Evolutionary conservation across 345 rosid species (phyloP), one percentile per base, ranked within the genome.

Genomic region (Fremontodendron californicum): DNA sequence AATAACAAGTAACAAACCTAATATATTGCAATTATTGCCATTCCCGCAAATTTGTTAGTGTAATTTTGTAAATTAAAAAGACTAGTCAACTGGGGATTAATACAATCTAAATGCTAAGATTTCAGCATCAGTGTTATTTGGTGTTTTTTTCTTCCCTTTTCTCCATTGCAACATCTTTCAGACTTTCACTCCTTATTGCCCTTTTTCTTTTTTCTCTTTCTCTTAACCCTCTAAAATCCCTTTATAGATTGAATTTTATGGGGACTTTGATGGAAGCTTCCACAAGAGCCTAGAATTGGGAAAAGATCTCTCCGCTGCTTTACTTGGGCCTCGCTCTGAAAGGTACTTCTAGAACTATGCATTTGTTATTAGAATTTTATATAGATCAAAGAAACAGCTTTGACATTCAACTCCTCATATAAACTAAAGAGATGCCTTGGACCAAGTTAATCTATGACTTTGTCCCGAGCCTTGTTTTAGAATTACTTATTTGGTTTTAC

Each of bases 251-350:
- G 98, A 93, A 77, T 95, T 95, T 82, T 95, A 93, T 67, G 98
- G 98, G 46, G 99, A 93, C 79, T 88, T 89, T 77, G 91, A 90
- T 80, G 96, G 96, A 60, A 87, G 88, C 78, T 91, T 95, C 88
- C 98, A 93, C 84, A 92, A 90, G 88, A 91, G 96, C 86, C 86
- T 95, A 84, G 96, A 89, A 70, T 84, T 95, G 76, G 88, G 82
- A 64, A 95, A 95, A 82, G 97, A 93, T 87, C 94, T 91, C 64
- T 89, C 98, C 37, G 94, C 77, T 78, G 97, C 96, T 75, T 86
- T 93, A 86, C 98, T 95, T 10, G 99, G 98, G 13, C 90, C 81
- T 82, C 93, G 97, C 29, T 89, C 95, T 57, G 81, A 90, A 78
- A 91, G 97, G 98, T 94, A 87, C 55, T 18, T 25, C 29, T 37